Base-by-base conservation (phyloP, 345 rosid genomes). In the Salix suchowensis region DNA sequence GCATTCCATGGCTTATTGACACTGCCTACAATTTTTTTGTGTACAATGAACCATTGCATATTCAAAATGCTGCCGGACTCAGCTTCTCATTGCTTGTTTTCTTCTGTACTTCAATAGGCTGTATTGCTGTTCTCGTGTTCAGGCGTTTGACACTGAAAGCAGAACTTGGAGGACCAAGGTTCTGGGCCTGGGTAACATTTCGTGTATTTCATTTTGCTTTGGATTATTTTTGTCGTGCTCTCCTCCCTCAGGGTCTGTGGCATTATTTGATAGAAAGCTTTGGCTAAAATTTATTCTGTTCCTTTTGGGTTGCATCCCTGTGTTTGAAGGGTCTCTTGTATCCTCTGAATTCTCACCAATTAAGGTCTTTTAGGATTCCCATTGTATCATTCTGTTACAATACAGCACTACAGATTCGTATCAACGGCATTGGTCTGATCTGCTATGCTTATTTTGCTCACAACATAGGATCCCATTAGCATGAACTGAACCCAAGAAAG, bases 1-100 rank as follows among this genome's bases (percentile, higher is more conserved):
- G 97, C 34, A 69, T 95, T 26, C 98, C 98, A 3, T 95, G 98
- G 98, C 88, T 95, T 87, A 90, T 95, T 67, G 88, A 92, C 80
- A 90, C 97, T 16, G 83, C 84, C 13, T 95, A 95, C 94, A 95
- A 92, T 82, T 88, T 82, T 89, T 72, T 92, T 5, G 87, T 80
- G 3, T 91, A 90, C 65, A 80, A 78, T 71, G 93, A 95, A 84
- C 96, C 96, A 15, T 67, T 95, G 86, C 67, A 77, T 71, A 81
- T 95, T 67, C 76, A 88, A 70, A 84, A 90, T 65, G 97, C 96
- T 0, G 74, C 72, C 34, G 98, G 97, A 37, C 92, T 91, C 64
- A 87, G 98, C 83, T 93, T 95, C 80, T 92, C 97, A 4, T 76
- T 92, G 83, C 83, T 95, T 13, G 89, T 95, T 46, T 93, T 93